Evolutionary conservation across 1,139 yeast species (phyloP), one percentile per base, ranked within the genome.

Genomic region (Blastobotrys buckinghamii): DNA sequence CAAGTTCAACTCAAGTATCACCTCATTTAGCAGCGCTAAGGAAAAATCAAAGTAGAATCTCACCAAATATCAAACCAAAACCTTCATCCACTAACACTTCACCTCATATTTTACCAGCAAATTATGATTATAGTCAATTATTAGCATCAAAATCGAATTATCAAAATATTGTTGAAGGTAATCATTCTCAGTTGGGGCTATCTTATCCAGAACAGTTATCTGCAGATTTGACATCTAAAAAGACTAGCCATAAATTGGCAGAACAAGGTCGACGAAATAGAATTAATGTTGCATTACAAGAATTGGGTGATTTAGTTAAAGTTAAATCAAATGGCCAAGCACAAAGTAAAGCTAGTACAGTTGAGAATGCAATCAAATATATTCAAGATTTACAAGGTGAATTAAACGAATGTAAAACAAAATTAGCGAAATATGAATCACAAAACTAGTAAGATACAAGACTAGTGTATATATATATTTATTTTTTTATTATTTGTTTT

Each of bases 261-360:
- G 98, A 92, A 67, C 97, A 92, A 67, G 97, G 96, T 10, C 75
- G 98, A 52, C 77, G 98, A 59, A 89, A 90, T 65, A 74, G 98
- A 55, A 84, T 92, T 83, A 92, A 92, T 66, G 69, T 73, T 50
- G 97, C 97, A 0, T 81, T 92, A 19, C 79, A 79, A 43, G 95
- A 87, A 45, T 70, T 92, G 50, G 83, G 84, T 2, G 36, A 72
- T 10, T 68, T 88, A 54, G 75, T 92, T 22, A 95, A 95, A 0
- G 78, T 81, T 15, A 55, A 56, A 56, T 56, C 27, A 42, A 15
- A 81, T 79, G 56, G 59, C 12, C 61, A 62, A 13, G 27, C 82
- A 78, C 47, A 95, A 88, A 24, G 85, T 22, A 92, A 92, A 63
- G 97, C 97, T 1, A 88, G 95, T 2, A 92, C 97, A 0, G 96